Evolutionary conservation across 306 rosid species (phyloP).

Genomic region (Castanea sativa): DNA sequence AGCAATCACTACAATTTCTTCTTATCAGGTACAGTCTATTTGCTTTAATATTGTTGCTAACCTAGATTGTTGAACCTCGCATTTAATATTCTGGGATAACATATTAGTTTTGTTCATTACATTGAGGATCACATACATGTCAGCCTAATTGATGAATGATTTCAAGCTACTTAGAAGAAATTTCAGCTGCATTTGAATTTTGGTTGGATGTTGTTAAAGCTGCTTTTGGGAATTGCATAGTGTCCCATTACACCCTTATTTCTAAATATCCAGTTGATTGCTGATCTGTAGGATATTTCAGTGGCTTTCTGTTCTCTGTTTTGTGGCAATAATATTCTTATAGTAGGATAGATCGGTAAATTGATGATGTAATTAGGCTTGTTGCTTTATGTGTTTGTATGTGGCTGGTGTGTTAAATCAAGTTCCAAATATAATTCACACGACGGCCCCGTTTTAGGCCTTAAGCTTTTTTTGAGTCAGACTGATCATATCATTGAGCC

Average conservation of each 20-base stretch:
- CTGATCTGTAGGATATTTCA: not conserved
- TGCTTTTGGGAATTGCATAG: not conserved
- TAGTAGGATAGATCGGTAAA: not conserved
- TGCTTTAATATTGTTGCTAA: not conserved
- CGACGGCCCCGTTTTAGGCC: not conserved
- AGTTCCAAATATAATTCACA: not conserved
- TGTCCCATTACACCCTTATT: not conserved
- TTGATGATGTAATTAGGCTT: not conserved
- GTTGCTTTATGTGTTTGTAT: not conserved
- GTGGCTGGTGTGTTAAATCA: not conserved
- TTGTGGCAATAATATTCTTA: not conserved
- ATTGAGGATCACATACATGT: not conserved
- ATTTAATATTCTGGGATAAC: not conserved
- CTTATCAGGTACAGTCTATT: conserved; percentile 48
- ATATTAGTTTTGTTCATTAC: not conserved
- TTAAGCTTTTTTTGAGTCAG: not conserved
- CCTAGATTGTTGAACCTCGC: not conserved
- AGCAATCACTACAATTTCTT: conserved; percentile 49
- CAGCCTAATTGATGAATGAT: not conserved
- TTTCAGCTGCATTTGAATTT: not conserved
- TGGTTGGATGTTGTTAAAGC: not conserved
- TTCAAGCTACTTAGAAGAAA: not conserved
- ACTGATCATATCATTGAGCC: not conserved
- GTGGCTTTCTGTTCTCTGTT: not conserved
- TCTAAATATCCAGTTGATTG: not conserved